phyloP scores from a whole-genome alignment of 2,329 filamentous ascomycete genomes.

The Didymella arachidicola region DNA sequence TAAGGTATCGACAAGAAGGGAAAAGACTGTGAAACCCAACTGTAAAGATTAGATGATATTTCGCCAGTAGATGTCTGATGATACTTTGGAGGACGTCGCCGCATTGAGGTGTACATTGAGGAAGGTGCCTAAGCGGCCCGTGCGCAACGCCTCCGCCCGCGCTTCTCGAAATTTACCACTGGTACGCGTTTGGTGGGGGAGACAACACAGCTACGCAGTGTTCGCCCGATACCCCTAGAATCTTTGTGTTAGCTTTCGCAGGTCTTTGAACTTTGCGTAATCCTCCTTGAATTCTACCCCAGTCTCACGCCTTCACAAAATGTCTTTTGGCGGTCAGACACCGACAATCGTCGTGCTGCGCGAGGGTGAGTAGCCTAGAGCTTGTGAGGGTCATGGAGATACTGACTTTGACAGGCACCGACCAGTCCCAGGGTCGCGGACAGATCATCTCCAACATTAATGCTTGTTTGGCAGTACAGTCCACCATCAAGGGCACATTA shows the following conservation, averaged over 20 bases:
- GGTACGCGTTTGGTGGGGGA: constrained; percentile 38
- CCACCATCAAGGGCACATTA: constrained; percentile 93
- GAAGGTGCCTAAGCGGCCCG: constrained; percentile 6
- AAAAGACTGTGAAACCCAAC: neutral
- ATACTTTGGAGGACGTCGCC: neutral
- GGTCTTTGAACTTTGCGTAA: constrained; percentile 40
- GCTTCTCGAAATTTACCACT: constrained; percentile 34
- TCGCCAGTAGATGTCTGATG: neutral
- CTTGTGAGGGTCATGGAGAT: constrained; percentile 21
- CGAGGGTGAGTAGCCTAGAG: constrained; percentile 73
- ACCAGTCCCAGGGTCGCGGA: constrained; percentile 94
- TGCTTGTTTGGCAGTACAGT: constrained; percentile 93
- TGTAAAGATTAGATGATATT: neutral
- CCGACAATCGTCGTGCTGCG: constrained; percentile 98
- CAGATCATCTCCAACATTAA: constrained; percentile 99
- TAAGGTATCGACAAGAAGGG: neutral
- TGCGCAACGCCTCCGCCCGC: constrained; percentile 20
- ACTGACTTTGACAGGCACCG: constrained; percentile 73
- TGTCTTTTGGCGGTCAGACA: constrained; percentile 98
- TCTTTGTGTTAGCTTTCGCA: constrained; percentile 11
- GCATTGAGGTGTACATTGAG: constrained; percentile 6
- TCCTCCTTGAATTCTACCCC: constrained; percentile 23
- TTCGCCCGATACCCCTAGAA: constrained; percentile 21
- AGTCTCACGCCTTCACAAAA: constrained; percentile 54
- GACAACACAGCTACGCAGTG: constrained; percentile 36